Conservation (phyloP, 805 yeast genomes). For the Barnettozyma sucrosica region DNA sequence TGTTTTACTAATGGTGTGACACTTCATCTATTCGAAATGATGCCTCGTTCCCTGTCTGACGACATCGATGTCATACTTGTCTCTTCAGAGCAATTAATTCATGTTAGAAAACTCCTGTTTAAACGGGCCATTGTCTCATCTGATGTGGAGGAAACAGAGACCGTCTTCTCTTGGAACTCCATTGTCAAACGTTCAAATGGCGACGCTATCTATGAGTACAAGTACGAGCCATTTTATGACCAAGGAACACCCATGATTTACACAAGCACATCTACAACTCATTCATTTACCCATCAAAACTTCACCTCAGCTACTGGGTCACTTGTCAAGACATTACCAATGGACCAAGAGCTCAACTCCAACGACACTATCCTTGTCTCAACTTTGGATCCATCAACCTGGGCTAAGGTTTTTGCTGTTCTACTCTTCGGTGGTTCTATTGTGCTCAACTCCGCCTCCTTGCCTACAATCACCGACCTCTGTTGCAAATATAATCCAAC, state of each 20-base stretch:
- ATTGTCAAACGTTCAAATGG: slow-evolving; percentile 9
- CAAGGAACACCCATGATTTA: slow-evolving; percentile 29
- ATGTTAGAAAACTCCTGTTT: slow-evolving; percentile 26
- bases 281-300: slow-evolving; percentile 44
- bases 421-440: slow-evolving; percentile 31
- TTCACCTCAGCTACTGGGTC: slow-evolving; percentile 50
- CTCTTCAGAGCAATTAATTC: slow-evolving; percentile 20
- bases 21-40: slow-evolving; percentile 34
- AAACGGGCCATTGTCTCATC: slow-evolving; percentile 28
- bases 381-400: slow-evolving; percentile 33
- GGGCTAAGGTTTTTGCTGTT: slow-evolving; percentile 34
- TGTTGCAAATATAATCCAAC: slow-evolving; percentile 12
- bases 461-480: slow-evolving; percentile 12
- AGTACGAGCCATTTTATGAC: slow-evolving; percentile 28
- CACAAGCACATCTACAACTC: slow-evolving; percentile 28
- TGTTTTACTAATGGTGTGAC: slow-evolving; percentile 39
- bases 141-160: slow-evolving; percentile 7
- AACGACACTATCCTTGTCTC: slow-evolving; percentile 30
- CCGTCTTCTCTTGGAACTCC: slow-evolving; percentile 25
- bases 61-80: slow-evolving; percentile 30
- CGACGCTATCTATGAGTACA: slow-evolving; percentile 19
- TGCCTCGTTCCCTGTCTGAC: slow-evolving; percentile 25
- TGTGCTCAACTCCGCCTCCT: slow-evolving; percentile 22
- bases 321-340: slow-evolving; percentile 32
- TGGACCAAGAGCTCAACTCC: slow-evolving; percentile 31